A percentile compares a stretch with the other conserved stretches of the same genome.
phyloP scores from a whole-genome alignment of 352 stramenopile genomes.

The Aphanomyces invadans region DNA sequence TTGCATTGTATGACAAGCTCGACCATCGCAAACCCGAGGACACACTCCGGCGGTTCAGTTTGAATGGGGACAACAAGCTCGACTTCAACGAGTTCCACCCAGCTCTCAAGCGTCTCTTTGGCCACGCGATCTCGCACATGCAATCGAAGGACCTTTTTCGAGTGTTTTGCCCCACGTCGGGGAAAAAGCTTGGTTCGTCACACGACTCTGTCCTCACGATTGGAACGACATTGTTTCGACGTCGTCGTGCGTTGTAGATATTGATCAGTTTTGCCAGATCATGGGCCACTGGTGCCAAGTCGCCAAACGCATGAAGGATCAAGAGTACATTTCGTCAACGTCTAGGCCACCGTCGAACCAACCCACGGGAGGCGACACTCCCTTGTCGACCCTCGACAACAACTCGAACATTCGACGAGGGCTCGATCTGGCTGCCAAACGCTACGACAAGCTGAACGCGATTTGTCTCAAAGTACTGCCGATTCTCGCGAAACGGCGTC shows the following conservation, averaged over 20 bases:
- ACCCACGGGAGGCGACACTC: no score
- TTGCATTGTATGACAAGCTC: conserved; percentile 49
- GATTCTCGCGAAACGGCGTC: not conserved
- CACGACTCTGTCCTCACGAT: no score
- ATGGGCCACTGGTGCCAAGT: conserved; percentile 68
- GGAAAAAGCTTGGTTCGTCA: conserved; percentile 50
- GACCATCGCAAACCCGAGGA: conserved; percentile 63
- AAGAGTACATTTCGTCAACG: conserved; percentile 1
- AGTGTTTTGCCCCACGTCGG: conserved; percentile 59
- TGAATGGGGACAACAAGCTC: conserved; percentile 66
- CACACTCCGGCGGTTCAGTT: conserved; percentile 57
- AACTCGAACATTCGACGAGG: not conserved
- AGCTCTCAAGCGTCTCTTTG: conserved; percentile 49
- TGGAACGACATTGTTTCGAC: not conserved
- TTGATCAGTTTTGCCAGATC: conserved; percentile 73
- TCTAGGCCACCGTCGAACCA: not conserved
- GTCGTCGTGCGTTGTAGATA: conserved; percentile 32
- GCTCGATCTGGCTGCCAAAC: not conserved
- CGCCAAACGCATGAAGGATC: conserved; percentile 28
- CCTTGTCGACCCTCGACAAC: no score
- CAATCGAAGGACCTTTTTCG: conserved; percentile 44
- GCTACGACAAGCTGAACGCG: conserved; percentile 51
- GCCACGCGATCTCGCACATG: not conserved
- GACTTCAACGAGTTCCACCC: conserved; percentile 70
- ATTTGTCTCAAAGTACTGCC: conserved; percentile 52